Evolutionary conservation across 805 yeast genomes (phyloP).

Genomic region (Suhomyces prunicola): DNA sequence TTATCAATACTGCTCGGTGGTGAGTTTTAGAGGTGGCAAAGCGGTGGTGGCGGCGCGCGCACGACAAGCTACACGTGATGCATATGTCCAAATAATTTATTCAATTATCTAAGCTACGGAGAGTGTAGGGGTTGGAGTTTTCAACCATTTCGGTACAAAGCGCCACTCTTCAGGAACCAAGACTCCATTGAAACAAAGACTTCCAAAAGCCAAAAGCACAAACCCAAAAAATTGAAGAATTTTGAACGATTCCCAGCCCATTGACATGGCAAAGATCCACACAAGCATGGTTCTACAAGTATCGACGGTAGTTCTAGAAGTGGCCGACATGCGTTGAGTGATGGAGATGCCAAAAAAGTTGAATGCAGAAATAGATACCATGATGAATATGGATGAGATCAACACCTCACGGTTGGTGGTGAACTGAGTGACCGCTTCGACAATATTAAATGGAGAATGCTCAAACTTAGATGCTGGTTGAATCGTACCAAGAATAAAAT

Average conservation of each 20-base stretch:
- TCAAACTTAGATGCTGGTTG: slow-evolving; percentile 32
- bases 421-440: slow-evolving; percentile 48
- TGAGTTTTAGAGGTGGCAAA: slow-evolving; percentile 1
- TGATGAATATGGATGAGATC: slow-evolving; percentile 55
- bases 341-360: slow-evolving; percentile 71
- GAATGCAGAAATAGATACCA: slow-evolving; percentile 70
- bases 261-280: slow-evolving; percentile 63
- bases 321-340: slow-evolving; percentile 65
- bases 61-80: neutral
- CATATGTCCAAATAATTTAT: neutral
- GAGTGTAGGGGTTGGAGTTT: slow-evolving; percentile 5
- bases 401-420: slow-evolving; percentile 43
- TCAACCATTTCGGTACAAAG: slow-evolving; percentile 47
- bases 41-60: neutral
- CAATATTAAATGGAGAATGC: slow-evolving; percentile 54
- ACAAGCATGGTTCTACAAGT: slow-evolving; percentile 72
- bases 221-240: slow-evolving; percentile 66
- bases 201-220: slow-evolving; percentile 61
- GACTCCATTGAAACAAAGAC: slow-evolving; percentile 70
- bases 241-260: slow-evolving; percentile 76
- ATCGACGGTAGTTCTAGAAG: slow-evolving; percentile 76
- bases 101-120: neutral
- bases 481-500: slow-evolving; percentile 37
- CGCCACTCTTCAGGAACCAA: slow-evolving; percentile 48
- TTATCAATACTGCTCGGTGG: neutral